These are phyloP conservation scores for Penicillium tannophilum DNA, from an alignment of 495 filamentous ascomycete species.

Conservation along the genomic window DNA sequence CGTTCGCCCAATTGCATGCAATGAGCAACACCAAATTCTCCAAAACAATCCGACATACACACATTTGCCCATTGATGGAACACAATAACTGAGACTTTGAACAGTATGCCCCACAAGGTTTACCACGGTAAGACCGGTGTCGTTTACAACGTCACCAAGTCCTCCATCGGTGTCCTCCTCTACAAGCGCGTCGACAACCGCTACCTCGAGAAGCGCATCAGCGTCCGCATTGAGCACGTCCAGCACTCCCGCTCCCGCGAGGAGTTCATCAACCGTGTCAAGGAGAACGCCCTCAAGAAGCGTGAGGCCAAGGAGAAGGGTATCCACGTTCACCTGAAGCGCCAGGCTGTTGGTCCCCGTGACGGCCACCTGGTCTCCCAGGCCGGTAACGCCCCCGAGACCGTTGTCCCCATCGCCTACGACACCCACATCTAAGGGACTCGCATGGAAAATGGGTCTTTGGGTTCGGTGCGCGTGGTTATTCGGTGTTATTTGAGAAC, in stretches of 20 bases:
- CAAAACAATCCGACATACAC: neutral
- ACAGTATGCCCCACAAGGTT: conserved; percentile 97
- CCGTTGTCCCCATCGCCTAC: conserved; percentile 86
- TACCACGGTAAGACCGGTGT: conserved; percentile 99
- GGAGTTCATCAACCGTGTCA: conserved; percentile 94
- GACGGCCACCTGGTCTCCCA: conserved; percentile 74
- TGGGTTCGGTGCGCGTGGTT: conserved; percentile 45
- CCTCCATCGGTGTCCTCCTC: conserved; percentile 92
- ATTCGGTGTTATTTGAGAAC: conserved; percentile 45
- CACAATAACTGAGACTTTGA: conserved; percentile 33
- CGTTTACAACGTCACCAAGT: conserved; percentile 97
- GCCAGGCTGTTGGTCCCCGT: conserved; percentile 79
- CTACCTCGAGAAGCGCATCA: conserved; percentile 99
- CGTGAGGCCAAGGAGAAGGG: conserved; percentile 89
- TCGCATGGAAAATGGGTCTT: conserved; percentile 27
- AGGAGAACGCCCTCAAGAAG: conserved; percentile 91
- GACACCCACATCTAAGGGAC: conserved; percentile 92
- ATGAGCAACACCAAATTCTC: conserved; percentile 1
- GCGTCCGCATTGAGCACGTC: conserved; percentile 98
- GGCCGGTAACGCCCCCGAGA: conserved; percentile 83
- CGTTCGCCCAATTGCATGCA: conserved; percentile 9
- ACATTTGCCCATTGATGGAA: neutral
- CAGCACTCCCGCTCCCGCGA: conserved; percentile 88
- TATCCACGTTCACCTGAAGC: conserved; percentile 84
- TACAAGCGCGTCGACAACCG: conserved; percentile 98